phyloP scores from a whole-genome alignment of 176 grass and related monocot genomes.

The Raddia distichophylla region DNA sequence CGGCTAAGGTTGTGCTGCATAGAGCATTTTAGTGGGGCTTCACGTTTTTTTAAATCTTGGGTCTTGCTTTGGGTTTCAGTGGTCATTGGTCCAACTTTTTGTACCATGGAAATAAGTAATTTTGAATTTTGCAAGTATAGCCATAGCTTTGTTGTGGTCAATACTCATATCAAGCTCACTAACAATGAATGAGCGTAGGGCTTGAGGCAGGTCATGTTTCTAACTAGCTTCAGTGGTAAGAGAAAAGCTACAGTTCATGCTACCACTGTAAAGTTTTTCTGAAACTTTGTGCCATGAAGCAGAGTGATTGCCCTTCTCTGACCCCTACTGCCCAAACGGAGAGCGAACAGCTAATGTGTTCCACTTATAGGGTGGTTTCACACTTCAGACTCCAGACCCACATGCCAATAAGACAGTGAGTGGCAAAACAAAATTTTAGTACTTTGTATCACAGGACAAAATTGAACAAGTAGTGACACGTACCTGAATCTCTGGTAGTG shows the following conservation, averaged over 20 bases:
- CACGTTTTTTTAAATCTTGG: too few relatives aligned
- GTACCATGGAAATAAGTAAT: too few relatives aligned
- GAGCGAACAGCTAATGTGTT: too few relatives aligned
- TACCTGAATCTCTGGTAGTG: constrained; percentile 92
- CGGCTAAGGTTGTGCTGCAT: too few relatives aligned
- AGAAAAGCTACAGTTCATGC: not conserved
- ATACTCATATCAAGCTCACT: not conserved
- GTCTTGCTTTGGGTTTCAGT: too few relatives aligned
- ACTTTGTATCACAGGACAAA: too few relatives aligned
- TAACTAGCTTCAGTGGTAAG: not conserved
- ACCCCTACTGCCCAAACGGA: too few relatives aligned
- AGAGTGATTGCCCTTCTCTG: too few relatives aligned
- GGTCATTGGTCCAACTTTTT: too few relatives aligned
- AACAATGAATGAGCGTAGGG: not conserved
- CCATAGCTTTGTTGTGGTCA: not conserved
- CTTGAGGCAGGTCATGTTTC: not conserved
- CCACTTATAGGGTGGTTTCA: too few relatives aligned
- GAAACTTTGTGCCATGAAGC: constrained; percentile 12
- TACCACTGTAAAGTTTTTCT: not conserved
- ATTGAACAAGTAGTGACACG: not conserved
- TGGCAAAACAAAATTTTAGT: not conserved
- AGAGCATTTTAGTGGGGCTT: too few relatives aligned
- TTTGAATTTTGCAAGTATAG: not conserved
- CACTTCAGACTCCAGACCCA: not conserved
- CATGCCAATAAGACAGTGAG: not conserved